phyloP scores from a whole-genome alignment of 139 green algal genomes.

The Chlamydomonas sphaeroides region DNA sequence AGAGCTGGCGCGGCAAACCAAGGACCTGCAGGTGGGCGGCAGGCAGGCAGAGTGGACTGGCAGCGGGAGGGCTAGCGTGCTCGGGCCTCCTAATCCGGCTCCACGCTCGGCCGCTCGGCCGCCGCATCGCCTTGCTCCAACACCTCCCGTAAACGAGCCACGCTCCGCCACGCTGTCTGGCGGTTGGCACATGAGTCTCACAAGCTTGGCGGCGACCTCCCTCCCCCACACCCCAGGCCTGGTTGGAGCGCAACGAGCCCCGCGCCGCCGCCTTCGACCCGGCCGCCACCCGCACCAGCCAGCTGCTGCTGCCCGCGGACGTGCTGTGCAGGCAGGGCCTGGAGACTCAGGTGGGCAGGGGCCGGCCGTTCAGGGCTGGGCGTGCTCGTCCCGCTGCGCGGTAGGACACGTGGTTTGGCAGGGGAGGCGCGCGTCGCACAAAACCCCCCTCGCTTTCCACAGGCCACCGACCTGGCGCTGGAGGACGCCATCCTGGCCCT shows the following conservation, averaged over 20 bases:
- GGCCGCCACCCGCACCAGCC: slow-evolving; percentile 33
- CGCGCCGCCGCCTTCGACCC: slow-evolving; percentile 10
- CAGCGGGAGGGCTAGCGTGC: too few species aligned
- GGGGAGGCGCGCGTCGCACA: too few species aligned
- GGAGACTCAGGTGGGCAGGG: slow-evolving; percentile 49
- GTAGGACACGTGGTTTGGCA: too few species aligned
- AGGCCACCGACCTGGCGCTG: slow-evolving; percentile 85
- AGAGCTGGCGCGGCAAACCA: slow-evolving; percentile 63
- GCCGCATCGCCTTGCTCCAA: too few species aligned
- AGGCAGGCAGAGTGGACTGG: too few species aligned
- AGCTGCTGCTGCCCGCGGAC: slow-evolving; percentile 74
- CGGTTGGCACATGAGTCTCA: too few species aligned
- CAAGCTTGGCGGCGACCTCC: too few species aligned
- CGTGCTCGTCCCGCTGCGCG: too few species aligned
- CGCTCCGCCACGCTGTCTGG: too few species aligned
- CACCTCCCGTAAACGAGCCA: too few species aligned
- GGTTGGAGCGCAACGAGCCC: slow-evolving; percentile 78
- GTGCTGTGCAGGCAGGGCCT: slow-evolving; percentile 77
- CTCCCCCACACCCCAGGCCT: slow-evolving; percentile 33
- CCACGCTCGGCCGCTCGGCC: too few species aligned
- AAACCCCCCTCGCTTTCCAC: not conserved
- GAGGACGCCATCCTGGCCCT: slow-evolving; percentile 88
- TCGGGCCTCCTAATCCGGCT: too few species aligned
- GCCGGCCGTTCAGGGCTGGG: not conserved
- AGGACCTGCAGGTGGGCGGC: slow-evolving; percentile 66